Evolutionary conservation across 768 basidiomycete species (phyloP).

Genomic region (Lentinula edodes): DNA sequence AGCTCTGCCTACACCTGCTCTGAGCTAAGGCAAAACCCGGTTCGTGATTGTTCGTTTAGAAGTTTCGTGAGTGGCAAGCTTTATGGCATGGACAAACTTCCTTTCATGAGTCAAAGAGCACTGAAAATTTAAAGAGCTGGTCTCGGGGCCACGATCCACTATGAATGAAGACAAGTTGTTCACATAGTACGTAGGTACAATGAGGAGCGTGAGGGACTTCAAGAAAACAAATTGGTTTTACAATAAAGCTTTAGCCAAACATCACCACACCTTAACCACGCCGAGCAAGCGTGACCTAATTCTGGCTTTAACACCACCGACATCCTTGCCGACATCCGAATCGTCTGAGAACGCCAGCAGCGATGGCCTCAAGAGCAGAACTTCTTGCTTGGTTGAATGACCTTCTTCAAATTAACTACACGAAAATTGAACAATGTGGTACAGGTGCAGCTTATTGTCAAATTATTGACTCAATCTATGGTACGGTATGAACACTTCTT

Average conservation of each 20-base stretch:
- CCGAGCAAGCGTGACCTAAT: background rate
- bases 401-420: constrained; percentile 84
- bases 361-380: constrained; percentile 67
- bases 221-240: too few relatives aligned
- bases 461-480: constrained; percentile 90
- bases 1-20: too few relatives aligned
- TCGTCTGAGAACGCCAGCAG: background rate
- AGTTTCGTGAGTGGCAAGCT: too few relatives aligned
- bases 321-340: background rate
- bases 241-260: background rate
- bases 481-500: constrained; percentile 28
- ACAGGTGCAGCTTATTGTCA: constrained; percentile 93
- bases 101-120: too few relatives aligned
- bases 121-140: too few relatives aligned
- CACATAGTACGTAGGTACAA: too few relatives aligned
- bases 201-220: too few relatives aligned
- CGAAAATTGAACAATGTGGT: constrained; percentile 90
- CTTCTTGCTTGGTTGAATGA: constrained; percentile 93
- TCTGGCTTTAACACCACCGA: background rate
- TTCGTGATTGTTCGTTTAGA: too few relatives aligned
- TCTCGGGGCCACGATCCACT: too few relatives aligned
- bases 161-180: too few relatives aligned
- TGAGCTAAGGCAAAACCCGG: too few relatives aligned
- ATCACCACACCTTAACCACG: background rate
- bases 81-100: too few relatives aligned